Evolutionary conservation across 768 basidiomycete genomes (phyloP), one percentile per base, ranked within the genome.

Genomic region (Tricholoma saponaceum): DNA sequence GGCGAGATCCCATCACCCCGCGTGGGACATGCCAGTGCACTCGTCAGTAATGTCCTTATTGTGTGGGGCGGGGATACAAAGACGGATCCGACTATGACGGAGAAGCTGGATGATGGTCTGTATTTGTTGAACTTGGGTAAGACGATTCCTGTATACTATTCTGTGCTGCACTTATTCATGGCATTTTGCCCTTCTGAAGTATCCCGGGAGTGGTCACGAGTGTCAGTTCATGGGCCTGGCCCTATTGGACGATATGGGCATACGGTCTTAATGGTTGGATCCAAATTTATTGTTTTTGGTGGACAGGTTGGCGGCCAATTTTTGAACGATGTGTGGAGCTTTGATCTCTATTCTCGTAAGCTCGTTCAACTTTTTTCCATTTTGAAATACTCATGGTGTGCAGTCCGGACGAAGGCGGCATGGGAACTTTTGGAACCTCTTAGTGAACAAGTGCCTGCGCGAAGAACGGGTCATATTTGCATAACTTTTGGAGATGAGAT

Each of bases 21-120:
- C 61, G 95, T 98, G n/a, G 96, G 97, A 0, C 97, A 99, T 75
- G 93, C 95, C 2, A 89, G 90, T 70, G 96, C 96, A 5, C 84
- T 98, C 51, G 94, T 98, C 57, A 93, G 94, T 70, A 94, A 90
- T 67, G 96, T 98, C 51, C 78, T 99, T 58, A 90, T 98, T 58
- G 89, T 98, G 3, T 99, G 97, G 97, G 97, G 97, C 30, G 97
- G 96, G 23, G 97, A 99, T 69, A 98, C 95, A 3, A 95, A 93
- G 73, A 84, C 86, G 13, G 87, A 88, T 64, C 76, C 77, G 22
- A 82, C 77, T 70, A 75, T 80, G 30, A 82, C 79, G 62, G 93
- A 94, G 59, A 85, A 82, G 63, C 91, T 95, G 73, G 97, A 98
- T 69, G 92, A 98, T 70, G 89, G 85, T 0, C 76, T 98, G 44